These are phyloP conservation scores for Platismatia glauca DNA, from an alignment of 495 filamentous ascomycete genomes.

Conservation along the genomic window DNA sequence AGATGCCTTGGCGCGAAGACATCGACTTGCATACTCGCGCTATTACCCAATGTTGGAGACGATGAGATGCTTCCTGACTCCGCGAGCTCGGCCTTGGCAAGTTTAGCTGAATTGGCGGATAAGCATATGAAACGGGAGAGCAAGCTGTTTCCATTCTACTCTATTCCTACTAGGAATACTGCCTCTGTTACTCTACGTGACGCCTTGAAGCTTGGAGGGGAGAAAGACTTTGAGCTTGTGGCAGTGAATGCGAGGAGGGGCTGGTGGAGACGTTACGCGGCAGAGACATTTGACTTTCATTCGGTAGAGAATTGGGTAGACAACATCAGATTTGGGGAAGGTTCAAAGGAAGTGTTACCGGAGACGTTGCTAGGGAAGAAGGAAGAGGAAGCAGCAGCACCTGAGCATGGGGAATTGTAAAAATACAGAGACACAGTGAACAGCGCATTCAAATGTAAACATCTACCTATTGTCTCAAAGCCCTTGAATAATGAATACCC, in stretches of 20 bases:
- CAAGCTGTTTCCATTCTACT: conserved; percentile 75
- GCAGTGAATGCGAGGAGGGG: conserved; percentile 74
- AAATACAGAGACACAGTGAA: neutral
- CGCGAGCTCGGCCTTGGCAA: conserved; percentile 49
- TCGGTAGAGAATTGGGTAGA: conserved; percentile 81
- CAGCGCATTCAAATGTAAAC: neutral
- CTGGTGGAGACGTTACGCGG: conserved; percentile 73
- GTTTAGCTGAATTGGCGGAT: conserved; percentile 63
- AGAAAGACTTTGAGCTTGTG: conserved; percentile 53
- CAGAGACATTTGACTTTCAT: conserved; percentile 44
- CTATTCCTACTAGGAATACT: conserved; percentile 55
- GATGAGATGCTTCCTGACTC: conserved; percentile 30
- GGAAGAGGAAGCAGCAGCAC: conserved; percentile 13
- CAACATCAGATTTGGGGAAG: conserved; percentile 75
- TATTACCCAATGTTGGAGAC: conserved; percentile 53
- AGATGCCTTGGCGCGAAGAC: conserved; percentile 70
- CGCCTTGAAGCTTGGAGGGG: conserved; percentile 49
- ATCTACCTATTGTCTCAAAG: neutral
- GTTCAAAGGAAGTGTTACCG: conserved; percentile 70
- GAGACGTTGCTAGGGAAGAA: conserved; percentile 49
- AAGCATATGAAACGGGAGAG: conserved; percentile 56
- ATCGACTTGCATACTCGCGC: conserved; percentile 74
- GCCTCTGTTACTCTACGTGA: conserved; percentile 47
- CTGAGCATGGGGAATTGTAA: conserved; percentile 21
- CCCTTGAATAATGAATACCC: too few species aligned